Conservation (phyloP, 495 filamentous ascomycete species). For the Aspergillus incahuasiensis region DNA sequence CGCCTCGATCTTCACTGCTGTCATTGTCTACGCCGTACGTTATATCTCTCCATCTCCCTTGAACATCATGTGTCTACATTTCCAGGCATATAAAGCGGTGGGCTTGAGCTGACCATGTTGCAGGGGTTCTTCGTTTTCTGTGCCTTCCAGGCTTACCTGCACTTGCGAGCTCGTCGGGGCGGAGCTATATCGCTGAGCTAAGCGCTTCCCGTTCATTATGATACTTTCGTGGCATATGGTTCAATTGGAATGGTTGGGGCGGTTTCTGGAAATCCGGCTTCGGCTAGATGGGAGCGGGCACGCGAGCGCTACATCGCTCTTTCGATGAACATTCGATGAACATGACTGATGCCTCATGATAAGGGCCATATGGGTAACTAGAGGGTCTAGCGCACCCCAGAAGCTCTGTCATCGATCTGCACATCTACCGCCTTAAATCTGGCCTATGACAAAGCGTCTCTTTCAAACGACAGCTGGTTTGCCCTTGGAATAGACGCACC, state of each 20-base stretch:
- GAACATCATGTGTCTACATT: not conserved
- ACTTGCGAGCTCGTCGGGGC: slow-evolving; percentile 68
- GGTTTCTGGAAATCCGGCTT: not conserved
- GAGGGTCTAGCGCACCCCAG: too few species aligned
- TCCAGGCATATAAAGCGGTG: not conserved
- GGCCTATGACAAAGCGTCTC: not conserved
- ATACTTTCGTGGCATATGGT: slow-evolving; percentile 9
- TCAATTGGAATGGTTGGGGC: not conserved
- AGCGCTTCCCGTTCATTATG: slow-evolving; percentile 16
- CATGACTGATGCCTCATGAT: not conserved
- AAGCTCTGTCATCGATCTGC: too few species aligned
- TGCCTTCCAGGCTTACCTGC: slow-evolving; percentile 75
- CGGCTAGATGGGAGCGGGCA: not conserved
- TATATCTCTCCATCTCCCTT: not conserved
- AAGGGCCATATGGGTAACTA: not conserved
- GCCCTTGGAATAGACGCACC: not conserved
- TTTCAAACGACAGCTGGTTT: slow-evolving; percentile 1
- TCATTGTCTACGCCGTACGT: slow-evolving; percentile 79
- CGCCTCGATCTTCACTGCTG: slow-evolving; percentile 75
- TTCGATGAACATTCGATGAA: not conserved
- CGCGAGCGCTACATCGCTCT: not conserved
- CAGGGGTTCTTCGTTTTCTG: slow-evolving; percentile 90
- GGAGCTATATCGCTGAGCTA: slow-evolving; percentile 74
- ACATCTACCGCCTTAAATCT: too few species aligned
- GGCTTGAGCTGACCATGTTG: slow-evolving; percentile 5